Percentiles rank a stretch among this genome's conserved stretches.
Evolutionary conservation across 1,139 yeast genomes (phyloP).

Genomic region (Geotrichum carabidarum): DNA sequence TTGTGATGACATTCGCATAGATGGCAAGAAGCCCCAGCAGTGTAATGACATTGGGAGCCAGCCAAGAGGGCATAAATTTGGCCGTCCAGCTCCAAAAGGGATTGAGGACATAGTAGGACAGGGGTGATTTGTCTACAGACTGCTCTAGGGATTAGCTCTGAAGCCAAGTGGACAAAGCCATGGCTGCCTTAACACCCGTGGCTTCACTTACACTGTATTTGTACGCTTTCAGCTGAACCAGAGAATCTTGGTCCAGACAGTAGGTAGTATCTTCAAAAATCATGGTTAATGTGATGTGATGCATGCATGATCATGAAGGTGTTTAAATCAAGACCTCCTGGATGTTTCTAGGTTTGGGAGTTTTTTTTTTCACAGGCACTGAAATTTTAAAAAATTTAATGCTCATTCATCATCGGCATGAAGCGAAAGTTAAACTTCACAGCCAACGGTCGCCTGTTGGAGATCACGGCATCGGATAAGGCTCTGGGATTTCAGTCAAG

Average conservation of each 20-base stretch:
- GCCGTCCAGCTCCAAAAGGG: conserved; percentile 70
- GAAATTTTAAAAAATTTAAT: neutral
- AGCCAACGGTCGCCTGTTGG: conserved; percentile 15
- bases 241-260: conserved; percentile 15
- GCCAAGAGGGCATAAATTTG: conserved; percentile 59
- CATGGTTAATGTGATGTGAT: neutral
- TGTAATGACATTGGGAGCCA: conserved; percentile 77
- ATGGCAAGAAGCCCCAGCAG: conserved; percentile 60
- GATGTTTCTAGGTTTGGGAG: neutral
- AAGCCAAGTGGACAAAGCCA: neutral
- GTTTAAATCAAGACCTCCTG: neutral
- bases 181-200: neutral
- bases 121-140: conserved; percentile 63
- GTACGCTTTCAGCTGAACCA: conserved; percentile 15
- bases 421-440: conserved; percentile 17
- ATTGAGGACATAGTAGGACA: conserved; percentile 59
- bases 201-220: conserved; percentile 16
- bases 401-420: conserved; percentile 1
- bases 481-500: conserved; percentile 13
- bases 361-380: neutral
- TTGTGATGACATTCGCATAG: conserved; percentile 48
- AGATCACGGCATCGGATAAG: conserved; percentile 11
- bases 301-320: too few species aligned
- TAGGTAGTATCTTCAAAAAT: conserved; percentile 21
- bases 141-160: conserved; percentile 17